Evolutionary conservation across 23 red algal species (phyloP).

Genomic region (Gracilaria domingensis): DNA sequence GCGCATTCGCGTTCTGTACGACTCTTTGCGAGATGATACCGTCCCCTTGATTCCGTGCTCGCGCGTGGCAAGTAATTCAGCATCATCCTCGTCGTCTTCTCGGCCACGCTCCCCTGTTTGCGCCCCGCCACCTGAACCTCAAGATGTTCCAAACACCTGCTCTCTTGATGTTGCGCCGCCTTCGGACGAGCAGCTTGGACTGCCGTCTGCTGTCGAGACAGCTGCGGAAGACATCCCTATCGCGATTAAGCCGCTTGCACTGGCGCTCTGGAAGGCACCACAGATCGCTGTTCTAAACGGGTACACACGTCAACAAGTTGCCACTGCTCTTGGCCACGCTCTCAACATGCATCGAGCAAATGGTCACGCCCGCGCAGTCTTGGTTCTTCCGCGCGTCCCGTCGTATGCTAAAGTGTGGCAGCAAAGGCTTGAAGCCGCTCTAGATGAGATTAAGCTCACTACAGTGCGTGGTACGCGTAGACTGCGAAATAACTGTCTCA

Average conservation of each 20-base stretch:
- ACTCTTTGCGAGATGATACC: neutral
- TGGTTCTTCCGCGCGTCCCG: conserved; percentile 24
- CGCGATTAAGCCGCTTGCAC: neutral
- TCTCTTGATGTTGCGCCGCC: conserved; percentile 22
- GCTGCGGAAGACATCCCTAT: conserved; percentile 22
- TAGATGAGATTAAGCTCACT: conserved; percentile 32
- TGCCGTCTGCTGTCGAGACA: neutral
- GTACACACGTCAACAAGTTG: conserved; percentile 12
- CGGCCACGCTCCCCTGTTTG: neutral
- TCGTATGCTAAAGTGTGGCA: conserved; percentile 28
- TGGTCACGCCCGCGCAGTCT: conserved; percentile 23
- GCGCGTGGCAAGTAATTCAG: neutral
- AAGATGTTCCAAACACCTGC: neutral
- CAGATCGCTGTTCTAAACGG: neutral
- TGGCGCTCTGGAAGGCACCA: neutral
- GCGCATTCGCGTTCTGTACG: neutral
- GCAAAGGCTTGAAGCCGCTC: neutral
- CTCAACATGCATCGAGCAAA: conserved; percentile 26
- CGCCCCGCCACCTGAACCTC: neutral
- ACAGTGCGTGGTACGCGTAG: conserved; percentile 4
- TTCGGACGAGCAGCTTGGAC: conserved; percentile 33
- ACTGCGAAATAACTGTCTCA: neutral
- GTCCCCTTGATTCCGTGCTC: neutral
- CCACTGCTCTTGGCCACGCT: conserved; percentile 21
- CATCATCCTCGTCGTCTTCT: neutral